A percentile compares a stretch with the other conserved stretches of the same genome.
phyloP scores from a whole-genome alignment of 2,329 filamentous ascomycete species.

The Chaetomiaceae sp. region DNA sequence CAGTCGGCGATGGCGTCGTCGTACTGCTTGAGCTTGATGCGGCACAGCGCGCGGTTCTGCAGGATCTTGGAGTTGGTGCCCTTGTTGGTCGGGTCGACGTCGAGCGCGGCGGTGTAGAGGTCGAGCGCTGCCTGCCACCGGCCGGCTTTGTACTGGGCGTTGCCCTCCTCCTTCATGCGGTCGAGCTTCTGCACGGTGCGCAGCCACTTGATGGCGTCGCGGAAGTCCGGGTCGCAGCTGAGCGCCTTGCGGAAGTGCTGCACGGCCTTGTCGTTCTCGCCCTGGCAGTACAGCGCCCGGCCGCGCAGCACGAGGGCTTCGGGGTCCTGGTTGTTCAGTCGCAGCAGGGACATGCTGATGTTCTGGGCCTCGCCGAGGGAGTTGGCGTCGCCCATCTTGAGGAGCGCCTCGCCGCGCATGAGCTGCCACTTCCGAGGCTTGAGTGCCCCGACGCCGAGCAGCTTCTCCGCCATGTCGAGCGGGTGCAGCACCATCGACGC shows the following conservation, averaged over 20 bases:
- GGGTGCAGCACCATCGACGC: conserved; percentile 91
- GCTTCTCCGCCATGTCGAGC: conserved; percentile 80
- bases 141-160: conserved; percentile 79
- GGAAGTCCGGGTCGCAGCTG: conserved; percentile 85
- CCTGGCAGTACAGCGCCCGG: conserved; percentile 79
- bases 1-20: conserved; percentile 78
- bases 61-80: conserved; percentile 91
- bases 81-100: conserved; percentile 81
- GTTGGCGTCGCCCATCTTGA: conserved; percentile 89
- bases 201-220: conserved; percentile 80
- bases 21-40: conserved; percentile 77
- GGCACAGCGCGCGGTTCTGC: conserved; percentile 85
- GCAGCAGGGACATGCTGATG: conserved; percentile 79
- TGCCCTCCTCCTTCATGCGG: conserved; percentile 90
- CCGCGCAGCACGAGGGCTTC: conserved; percentile 89
- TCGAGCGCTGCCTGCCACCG: conserved; percentile 75
- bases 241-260: conserved; percentile 88
- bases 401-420: conserved; percentile 82
- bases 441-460: conserved; percentile 66
- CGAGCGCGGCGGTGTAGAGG: conserved; percentile 75
- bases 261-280: conserved; percentile 91
- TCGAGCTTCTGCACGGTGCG: conserved; percentile 87
- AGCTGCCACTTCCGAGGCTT: conserved; percentile 91
- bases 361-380: conserved; percentile 87
- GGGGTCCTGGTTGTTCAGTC: conserved; percentile 83